Evolutionary conservation across 768 basidiomycete genomes (phyloP).

Genomic region (Hygrocybe coccinea): DNA sequence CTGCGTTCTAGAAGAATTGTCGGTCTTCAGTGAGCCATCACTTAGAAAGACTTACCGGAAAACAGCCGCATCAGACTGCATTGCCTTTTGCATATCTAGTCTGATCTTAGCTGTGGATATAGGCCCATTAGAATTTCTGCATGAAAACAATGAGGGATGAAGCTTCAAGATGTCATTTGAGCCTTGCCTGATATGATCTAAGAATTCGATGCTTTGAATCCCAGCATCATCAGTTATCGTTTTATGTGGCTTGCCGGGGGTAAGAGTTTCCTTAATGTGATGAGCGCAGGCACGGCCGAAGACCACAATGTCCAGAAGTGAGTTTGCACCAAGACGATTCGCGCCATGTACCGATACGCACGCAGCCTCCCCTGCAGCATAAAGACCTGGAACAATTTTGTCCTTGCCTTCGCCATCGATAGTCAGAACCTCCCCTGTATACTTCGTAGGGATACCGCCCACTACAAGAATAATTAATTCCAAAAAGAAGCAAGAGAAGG

Average conservation of each 20-base stretch:
- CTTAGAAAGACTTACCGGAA: slow-evolving; percentile 59
- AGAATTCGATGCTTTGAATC: slow-evolving; percentile 72
- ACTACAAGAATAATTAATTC: slow-evolving; percentile 41
- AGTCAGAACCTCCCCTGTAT: slow-evolving; percentile 95
- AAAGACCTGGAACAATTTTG: slow-evolving; percentile 90
- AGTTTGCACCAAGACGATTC: slow-evolving; percentile 99
- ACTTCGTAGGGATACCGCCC: slow-evolving; percentile 99
- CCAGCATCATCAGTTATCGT: slow-evolving; percentile 83
- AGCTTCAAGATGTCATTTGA: not conserved
- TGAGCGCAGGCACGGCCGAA: slow-evolving; percentile 99
- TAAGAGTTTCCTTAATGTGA: slow-evolving; percentile 88
- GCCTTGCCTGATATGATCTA: slow-evolving; percentile 75
- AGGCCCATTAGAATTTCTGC: slow-evolving; percentile 71
- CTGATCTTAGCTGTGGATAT: slow-evolving; percentile 87
- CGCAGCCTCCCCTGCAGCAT: slow-evolving; percentile 98
- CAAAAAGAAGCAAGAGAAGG: slow-evolving; percentile 15
- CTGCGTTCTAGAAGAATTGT: slow-evolving; percentile 63
- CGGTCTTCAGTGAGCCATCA: not conserved
- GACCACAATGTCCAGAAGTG: slow-evolving; percentile 96
- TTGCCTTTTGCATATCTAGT: slow-evolving; percentile 96
- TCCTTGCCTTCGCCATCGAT: slow-evolving; percentile 86
- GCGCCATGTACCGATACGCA: slow-evolving; percentile 99
- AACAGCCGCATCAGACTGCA: slow-evolving; percentile 97
- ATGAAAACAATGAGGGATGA: not conserved
- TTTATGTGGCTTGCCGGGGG: slow-evolving; percentile 89